Conservation (phyloP, 306 rosid species). For the Vigna nakashimae region DNA sequence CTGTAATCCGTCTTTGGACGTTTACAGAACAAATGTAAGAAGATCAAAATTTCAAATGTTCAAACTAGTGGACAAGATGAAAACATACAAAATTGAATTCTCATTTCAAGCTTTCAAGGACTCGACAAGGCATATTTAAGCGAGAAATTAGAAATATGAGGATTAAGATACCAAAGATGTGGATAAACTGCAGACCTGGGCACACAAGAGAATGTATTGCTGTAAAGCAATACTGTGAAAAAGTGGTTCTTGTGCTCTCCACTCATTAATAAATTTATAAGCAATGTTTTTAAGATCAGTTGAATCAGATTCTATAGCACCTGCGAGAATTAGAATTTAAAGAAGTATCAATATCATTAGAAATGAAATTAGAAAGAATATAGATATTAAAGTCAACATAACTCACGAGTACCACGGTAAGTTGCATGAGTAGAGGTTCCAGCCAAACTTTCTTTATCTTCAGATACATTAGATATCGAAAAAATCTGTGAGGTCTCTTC, state of each 20-base stretch:
- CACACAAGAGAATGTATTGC: slow-evolving; percentile 84
- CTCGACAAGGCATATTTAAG: slow-evolving; percentile 6
- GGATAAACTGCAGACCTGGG: slow-evolving; percentile 67
- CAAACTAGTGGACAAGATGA: slow-evolving; percentile 28
- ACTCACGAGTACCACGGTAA: slow-evolving; percentile 30
- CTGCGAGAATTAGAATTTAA: slow-evolving; percentile 49
- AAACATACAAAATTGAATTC: slow-evolving; percentile 32
- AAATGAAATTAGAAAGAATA: slow-evolving; percentile 29
- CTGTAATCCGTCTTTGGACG: not conserved
- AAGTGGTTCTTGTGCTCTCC: slow-evolving; percentile 60
- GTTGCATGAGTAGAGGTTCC: slow-evolving; percentile 51
- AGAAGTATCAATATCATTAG: slow-evolving; percentile 28
- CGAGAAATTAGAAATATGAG: not conserved
- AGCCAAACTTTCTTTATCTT: slow-evolving; percentile 40
- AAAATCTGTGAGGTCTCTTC: slow-evolving; percentile 41
- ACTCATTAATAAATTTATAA: slow-evolving; percentile 59
- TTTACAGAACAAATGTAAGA: slow-evolving; percentile 14
- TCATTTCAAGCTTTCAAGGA: slow-evolving; percentile 25
- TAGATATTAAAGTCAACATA: slow-evolving; percentile 2
- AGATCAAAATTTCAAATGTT: slow-evolving; percentile 13
- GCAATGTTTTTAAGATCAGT: slow-evolving; percentile 67
- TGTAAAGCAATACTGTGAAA: slow-evolving; percentile 81
- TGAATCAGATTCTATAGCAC: slow-evolving; percentile 36
- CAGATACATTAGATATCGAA: slow-evolving; percentile 37
- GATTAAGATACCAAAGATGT: slow-evolving; percentile 22